A percentile compares a stretch with the other conserved stretches of the same genome.
Evolutionary conservation across 2,329 filamentous ascomycete species (phyloP).

Genomic region (Alternaria viburni): DNA sequence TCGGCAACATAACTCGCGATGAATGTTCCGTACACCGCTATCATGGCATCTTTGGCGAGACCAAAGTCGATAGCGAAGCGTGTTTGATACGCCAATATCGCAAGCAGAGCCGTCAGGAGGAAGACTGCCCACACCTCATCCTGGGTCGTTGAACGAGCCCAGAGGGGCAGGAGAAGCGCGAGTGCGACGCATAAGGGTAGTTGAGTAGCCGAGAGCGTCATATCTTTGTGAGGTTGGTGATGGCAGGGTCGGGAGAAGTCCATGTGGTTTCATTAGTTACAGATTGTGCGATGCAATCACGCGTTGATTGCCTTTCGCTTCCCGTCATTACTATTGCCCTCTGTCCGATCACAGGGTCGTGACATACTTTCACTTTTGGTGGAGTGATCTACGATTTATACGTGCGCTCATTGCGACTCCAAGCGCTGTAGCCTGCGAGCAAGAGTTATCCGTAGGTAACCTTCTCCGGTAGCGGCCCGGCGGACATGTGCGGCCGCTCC

Average conservation of each 20-base stretch:
- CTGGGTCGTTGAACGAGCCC: neutral
- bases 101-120: neutral
- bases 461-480: slow-evolving; percentile 25
- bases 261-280: neutral
- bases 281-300: neutral
- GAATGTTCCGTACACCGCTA: neutral
- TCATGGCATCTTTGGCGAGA: neutral
- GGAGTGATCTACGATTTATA: neutral
- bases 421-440: neutral
- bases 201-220: neutral
- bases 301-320: neutral
- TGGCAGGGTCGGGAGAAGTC: neutral
- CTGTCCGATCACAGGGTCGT: neutral
- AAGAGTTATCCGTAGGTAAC: slow-evolving; percentile 27
- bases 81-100: neutral
- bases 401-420: neutral
- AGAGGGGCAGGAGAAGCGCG: neutral
- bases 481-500: slow-evolving; percentile 14
- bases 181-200: neutral
- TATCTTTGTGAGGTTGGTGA: neutral
- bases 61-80: neutral
- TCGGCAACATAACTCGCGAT: neutral
- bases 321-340: neutral
- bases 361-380: neutral
- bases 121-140: neutral